Evolutionary conservation across 768 basidiomycete genomes (phyloP).

Genomic region (Leccinum olivaceopallidum): DNA sequence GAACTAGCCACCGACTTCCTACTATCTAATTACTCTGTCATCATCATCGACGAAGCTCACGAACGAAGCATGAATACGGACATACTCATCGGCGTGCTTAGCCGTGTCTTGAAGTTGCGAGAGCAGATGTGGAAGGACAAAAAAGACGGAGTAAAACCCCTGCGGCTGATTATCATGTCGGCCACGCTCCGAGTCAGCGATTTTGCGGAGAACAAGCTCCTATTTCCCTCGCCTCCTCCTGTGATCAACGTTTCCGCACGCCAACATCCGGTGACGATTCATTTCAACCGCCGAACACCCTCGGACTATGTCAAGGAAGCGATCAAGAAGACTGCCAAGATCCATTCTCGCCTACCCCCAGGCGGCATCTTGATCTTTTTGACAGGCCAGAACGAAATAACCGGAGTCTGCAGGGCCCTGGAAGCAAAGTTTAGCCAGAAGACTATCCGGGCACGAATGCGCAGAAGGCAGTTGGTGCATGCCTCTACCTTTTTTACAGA

Average conservation of each 20-base stretch:
- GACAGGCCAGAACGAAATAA: conserved; percentile 96
- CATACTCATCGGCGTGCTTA: conserved; percentile 95
- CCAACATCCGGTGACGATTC: conserved; percentile 93
- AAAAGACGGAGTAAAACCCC: conserved; percentile 74
- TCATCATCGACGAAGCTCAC: conserved; percentile 98
- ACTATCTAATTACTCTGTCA: conserved; percentile 90
- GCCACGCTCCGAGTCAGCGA: conserved; percentile 94
- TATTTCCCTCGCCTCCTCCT: conserved; percentile 87
- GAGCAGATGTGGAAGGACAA: conserved; percentile 87
- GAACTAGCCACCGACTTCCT: conserved; percentile 92
- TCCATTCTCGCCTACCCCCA: conserved; percentile 87
- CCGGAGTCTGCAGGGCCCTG: conserved; percentile 77
- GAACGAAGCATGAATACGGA: conserved; percentile 99
- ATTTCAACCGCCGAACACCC: conserved; percentile 85
- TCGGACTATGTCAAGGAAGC: conserved; percentile 91
- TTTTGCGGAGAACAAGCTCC: conserved; percentile 80
- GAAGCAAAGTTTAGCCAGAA: conserved; percentile 74
- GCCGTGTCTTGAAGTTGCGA: conserved; percentile 85
- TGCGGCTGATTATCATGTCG: conserved; percentile 97
- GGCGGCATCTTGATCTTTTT: conserved; percentile 94
- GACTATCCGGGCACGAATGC: conserved; percentile 56
- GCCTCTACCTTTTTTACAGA: conserved; percentile 31
- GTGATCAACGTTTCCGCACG: conserved; percentile 87
- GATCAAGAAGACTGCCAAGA: conserved; percentile 86
- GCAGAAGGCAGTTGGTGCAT: conserved; percentile 30